Conservation (phyloP, 352 stramenopile genomes). For the Globisporangium solare region DNA sequence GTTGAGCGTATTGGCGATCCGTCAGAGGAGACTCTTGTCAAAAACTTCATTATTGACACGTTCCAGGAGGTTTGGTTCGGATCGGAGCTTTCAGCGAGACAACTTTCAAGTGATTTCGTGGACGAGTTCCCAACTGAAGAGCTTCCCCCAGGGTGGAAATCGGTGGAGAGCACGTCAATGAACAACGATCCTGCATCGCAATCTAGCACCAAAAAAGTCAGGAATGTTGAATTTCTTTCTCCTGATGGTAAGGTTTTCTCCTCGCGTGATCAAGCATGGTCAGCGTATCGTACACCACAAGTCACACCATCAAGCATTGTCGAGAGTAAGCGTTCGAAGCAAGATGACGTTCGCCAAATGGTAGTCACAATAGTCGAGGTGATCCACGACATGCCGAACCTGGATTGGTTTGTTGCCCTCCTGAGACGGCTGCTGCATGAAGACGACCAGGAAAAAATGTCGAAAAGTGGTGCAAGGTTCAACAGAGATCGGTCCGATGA, state of each 20-base stretch:
- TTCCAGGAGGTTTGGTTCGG: conserved; percentile 88
- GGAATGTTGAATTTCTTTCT: conserved; percentile 39
- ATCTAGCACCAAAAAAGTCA: neutral
- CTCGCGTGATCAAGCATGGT: conserved; percentile 63
- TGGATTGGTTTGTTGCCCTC: conserved; percentile 71
- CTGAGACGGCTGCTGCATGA: conserved; percentile 54
- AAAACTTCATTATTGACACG: conserved; percentile 83
- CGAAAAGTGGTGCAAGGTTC: conserved; percentile 11
- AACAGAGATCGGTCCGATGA: conserved; percentile 47
- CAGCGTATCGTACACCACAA: conserved; percentile 38
- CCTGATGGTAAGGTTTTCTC: conserved; percentile 42
- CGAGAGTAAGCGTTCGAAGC: conserved; percentile 56
- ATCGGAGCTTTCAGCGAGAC: conserved; percentile 37
- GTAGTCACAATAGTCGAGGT: conserved; percentile 76
- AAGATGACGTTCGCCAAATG: conserved; percentile 53
- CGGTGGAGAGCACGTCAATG: conserved; percentile 11
- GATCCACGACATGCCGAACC: conserved; percentile 59
- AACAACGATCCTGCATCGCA: neutral
- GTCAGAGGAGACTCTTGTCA: conserved; percentile 67
- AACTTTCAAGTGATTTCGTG: conserved; percentile 40
- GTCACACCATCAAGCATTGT: conserved; percentile 62
- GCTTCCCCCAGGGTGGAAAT: conserved; percentile 52
- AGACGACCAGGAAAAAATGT: conserved; percentile 15
- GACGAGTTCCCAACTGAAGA: conserved; percentile 19
- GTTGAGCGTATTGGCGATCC: conserved; percentile 73